Conservation (phyloP, 2,329 filamentous ascomycete genomes). For the Calonectria leucothoes region DNA sequence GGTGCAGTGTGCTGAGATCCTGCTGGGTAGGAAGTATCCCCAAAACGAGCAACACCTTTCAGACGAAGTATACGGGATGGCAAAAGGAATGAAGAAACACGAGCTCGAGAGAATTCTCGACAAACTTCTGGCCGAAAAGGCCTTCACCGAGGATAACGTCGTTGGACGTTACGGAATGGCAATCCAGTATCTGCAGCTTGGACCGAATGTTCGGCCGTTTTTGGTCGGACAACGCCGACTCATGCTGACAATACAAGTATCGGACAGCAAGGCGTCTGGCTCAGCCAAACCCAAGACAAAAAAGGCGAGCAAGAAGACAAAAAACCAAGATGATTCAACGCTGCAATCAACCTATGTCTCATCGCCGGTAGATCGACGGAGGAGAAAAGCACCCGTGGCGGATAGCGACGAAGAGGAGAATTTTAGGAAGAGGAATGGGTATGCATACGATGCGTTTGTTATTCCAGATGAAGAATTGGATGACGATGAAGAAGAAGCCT, state of each 20-base stretch:
- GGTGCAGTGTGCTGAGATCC: conserved; percentile 84
- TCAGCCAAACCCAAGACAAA: conserved; percentile 45
- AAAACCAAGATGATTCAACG: conserved; percentile 53
- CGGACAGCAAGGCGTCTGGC: conserved; percentile 46
- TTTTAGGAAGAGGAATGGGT: conserved; percentile 58
- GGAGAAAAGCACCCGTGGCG: conserved; percentile 37
- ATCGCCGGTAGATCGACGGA: conserved; percentile 59
- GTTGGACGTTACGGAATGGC: conserved; percentile 70
- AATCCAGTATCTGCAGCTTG: conserved; percentile 75
- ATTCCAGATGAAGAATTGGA: conserved; percentile 52
- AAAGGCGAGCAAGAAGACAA: conserved; percentile 51
- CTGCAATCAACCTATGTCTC: conserved; percentile 62
- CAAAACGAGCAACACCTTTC: conserved; percentile 66
- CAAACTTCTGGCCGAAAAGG: conserved; percentile 78
- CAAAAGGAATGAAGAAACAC: conserved; percentile 75
- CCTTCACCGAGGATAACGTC: conserved; percentile 75
- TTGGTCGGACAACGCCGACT: conserved; percentile 58
- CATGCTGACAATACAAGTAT: conserved; percentile 55
- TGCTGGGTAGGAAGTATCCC: conserved; percentile 76
- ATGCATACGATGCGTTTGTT: conserved; percentile 62
- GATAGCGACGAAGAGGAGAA: conserved; percentile 51
- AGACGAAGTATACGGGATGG: conserved; percentile 74
- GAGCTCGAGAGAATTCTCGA: conserved; percentile 89
- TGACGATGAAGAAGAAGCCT: conserved; percentile 54
- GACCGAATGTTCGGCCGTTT: conserved; percentile 55